phyloP scores from a whole-genome alignment of 2,329 filamentous ascomycete genomes.

The Sphaerostilbella broomeana region DNA sequence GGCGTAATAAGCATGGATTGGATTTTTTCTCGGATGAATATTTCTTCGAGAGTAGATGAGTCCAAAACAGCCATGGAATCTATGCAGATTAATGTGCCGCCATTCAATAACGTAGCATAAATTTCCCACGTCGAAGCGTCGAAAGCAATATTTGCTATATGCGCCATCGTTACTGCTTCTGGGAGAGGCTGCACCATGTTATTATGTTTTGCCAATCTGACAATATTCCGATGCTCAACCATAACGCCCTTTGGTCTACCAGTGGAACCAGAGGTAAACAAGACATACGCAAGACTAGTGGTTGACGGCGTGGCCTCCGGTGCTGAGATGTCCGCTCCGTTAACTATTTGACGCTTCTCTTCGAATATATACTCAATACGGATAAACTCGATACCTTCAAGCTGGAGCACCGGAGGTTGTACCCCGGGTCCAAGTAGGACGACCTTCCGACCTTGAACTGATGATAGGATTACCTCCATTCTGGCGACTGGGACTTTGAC shows the following conservation, averaged over 20 bases:
- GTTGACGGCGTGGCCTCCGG: not conserved
- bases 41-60: not conserved
- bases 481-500: constrained; percentile 15
- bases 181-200: not conserved
- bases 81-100: constrained; percentile 7
- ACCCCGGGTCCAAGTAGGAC: constrained; percentile 14
- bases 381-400: constrained; percentile 11
- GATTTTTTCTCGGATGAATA: constrained; percentile 1
- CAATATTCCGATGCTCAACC: constrained; percentile 4
- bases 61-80: constrained; percentile 1
- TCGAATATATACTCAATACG: constrained; percentile 28
- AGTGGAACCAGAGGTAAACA: constrained; percentile 6
- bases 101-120: constrained; percentile 3
- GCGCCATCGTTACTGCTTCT: not conserved
- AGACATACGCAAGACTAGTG: constrained; percentile 4
- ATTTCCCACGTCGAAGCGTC: constrained; percentile 3
- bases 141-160: constrained; percentile 5
- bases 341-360: constrained; percentile 26
- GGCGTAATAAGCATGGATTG: not conserved
- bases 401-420: not conserved
- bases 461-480: constrained; percentile 16
- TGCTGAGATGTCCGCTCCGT: not conserved
- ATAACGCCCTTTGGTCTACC: constrained; percentile 4
- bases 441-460: constrained; percentile 10
- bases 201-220: constrained; percentile 1